Conservation (phyloP, 768 basidiomycete genomes). For the Suillus discolor region DNA sequence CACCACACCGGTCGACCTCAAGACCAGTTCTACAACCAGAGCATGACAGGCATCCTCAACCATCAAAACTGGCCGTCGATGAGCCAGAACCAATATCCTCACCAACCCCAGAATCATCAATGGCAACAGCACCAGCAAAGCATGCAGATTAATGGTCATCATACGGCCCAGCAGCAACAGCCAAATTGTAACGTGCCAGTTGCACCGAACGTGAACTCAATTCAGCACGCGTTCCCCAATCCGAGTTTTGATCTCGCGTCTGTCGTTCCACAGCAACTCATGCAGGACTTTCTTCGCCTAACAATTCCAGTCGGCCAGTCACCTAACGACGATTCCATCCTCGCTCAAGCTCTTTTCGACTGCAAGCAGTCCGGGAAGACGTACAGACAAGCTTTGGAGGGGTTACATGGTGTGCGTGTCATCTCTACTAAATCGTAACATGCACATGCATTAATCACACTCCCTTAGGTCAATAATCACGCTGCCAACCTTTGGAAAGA, state of each 20-base stretch:
- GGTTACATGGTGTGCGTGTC: slow-evolving; percentile 60
- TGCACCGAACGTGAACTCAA: slow-evolving; percentile 10
- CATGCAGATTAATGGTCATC: slow-evolving; percentile 37
- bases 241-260: slow-evolving; percentile 35
- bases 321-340: slow-evolving; percentile 57
- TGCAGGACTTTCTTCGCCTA: slow-evolving; percentile 58
- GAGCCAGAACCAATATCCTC: slow-evolving; percentile 33
- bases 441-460: slow-evolving; percentile 11
- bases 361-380: slow-evolving; percentile 44
- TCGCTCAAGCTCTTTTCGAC: slow-evolving; percentile 50
- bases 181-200: slow-evolving; percentile 10
- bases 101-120: slow-evolving; percentile 10
- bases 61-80: slow-evolving; percentile 9
- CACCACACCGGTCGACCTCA: slow-evolving; percentile 24
- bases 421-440: neutral
- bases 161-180: slow-evolving; percentile 22
- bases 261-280: slow-evolving; percentile 50
- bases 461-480: slow-evolving; percentile 44
- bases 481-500: slow-evolving; percentile 75
- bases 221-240: slow-evolving; percentile 13
- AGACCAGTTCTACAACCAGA: slow-evolving; percentile 26
- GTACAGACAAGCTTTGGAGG: slow-evolving; percentile 69
- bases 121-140: slow-evolving; percentile 37
- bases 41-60: neutral
- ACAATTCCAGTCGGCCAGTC: slow-evolving; percentile 52